A percentile compares a stretch with the other conserved stretches of the same genome.
Evolutionary conservation across 2,329 filamentous ascomycete species (phyloP).

Genomic region (Diaporthe vexans): DNA sequence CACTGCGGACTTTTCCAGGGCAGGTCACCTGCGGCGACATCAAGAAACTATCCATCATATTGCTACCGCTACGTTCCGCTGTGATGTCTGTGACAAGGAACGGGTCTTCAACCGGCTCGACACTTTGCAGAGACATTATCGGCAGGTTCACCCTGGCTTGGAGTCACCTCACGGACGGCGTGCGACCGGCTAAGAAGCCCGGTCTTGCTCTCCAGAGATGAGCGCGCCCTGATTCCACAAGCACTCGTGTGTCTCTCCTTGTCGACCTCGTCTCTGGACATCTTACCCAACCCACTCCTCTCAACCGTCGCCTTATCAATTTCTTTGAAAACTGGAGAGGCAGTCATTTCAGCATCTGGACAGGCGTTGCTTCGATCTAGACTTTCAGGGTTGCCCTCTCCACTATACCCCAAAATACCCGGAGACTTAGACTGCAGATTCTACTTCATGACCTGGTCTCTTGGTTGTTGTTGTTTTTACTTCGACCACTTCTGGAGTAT

Average conservation of each 20-base stretch:
- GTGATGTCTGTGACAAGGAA: constrained; percentile 42
- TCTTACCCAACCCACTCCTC: constrained; percentile 13
- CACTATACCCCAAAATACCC: constrained; percentile 41
- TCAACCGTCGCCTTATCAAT: constrained; percentile 19
- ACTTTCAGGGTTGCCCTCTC: constrained; percentile 30
- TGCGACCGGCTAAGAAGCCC: constrained; percentile 32
- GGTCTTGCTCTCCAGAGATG: constrained; percentile 18
- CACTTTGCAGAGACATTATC: constrained; percentile 43
- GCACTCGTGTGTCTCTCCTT: constrained; percentile 34
- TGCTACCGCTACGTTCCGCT: constrained; percentile 39
- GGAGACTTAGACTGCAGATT: constrained; percentile 40
- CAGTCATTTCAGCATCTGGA: constrained; percentile 41
- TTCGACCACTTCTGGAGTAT: constrained; percentile 17
- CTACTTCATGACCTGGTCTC: constrained; percentile 28
- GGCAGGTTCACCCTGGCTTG: constrained; percentile 55
- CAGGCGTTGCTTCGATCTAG: constrained; percentile 40
- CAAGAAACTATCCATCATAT: constrained; percentile 41
- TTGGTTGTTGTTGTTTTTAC: constrained; percentile 7
- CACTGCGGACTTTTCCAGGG: constrained; percentile 41
- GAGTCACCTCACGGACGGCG: constrained; percentile 52
- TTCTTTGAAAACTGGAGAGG: constrained; percentile 30
- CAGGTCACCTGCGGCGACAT: constrained; percentile 41
- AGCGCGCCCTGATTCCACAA: constrained; percentile 34
- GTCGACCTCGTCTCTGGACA: constrained; percentile 37
- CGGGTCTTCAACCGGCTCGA: constrained; percentile 41